Base-by-base conservation (phyloP, 1,284 basidiomycete genomes). In the Fomitopsis palustris region DNA sequence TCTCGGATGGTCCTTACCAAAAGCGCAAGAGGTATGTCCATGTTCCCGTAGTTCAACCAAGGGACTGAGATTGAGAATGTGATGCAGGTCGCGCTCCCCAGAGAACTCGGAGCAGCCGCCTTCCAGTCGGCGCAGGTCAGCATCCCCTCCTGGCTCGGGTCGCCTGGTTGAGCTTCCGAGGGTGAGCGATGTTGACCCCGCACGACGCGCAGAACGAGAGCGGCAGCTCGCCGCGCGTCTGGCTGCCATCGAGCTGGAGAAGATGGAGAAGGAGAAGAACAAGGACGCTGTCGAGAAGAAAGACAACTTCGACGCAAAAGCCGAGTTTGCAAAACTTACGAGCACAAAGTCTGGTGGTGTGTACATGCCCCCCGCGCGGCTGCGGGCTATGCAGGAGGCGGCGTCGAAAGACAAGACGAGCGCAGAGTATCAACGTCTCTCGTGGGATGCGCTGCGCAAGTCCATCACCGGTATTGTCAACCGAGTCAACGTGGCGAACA, bases 401-500 rank as follows among this genome's bases (percentile, higher is more conserved):
- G 93, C 90, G 10, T 77, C 84, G 12, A 81, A 85, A 61, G 95
- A 98, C 80, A 95, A 96, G 74, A 81, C 82, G 54, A 92, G 93
- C 65, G 71, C 90, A n/a, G 96, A 98, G 77, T 98, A 92, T 74
- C 97, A 99, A 76, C 84, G 96, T 19, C 79, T 99, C 66, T 93
- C 93, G 27, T 99, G 96, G 97, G 97, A 99, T 71, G 96, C 97
- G 1, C 79, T 99, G 61, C 88, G 96, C 71, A 99, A 99, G 78
- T 94, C 91, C 59, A 93, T 99, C 70, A 99, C 97, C 27, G 97
- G 97, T 92, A 90, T 99, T 67, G 96, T 99, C 81, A 99, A 99
- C 82, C 93, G 98, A 80, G 92, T 96, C 76, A 96, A 96, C 72
- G 83, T 94, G 23, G 84, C 89, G 64, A 99, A 99, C 74, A 99